phyloP scores from a whole-genome alignment of 2,329 filamentous ascomycete genomes.

The Talaromyces atroroseus region DNA sequence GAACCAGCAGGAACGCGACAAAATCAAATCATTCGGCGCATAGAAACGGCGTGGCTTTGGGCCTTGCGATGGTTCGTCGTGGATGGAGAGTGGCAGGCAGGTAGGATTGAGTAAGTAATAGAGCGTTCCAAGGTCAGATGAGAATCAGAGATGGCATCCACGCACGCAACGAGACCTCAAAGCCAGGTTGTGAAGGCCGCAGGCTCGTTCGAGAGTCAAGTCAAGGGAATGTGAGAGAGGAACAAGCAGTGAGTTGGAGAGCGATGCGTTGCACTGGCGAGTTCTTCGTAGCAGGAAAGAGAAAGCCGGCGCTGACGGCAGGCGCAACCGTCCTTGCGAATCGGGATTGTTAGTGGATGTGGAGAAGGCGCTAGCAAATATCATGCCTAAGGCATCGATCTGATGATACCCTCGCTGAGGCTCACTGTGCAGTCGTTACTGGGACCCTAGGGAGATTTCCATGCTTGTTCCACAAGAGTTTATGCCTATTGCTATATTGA shows the following conservation, averaged over 20 bases:
- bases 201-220: not conserved
- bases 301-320: not conserved
- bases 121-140: not conserved
- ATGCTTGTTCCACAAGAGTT: too few relatives aligned
- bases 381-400: not conserved
- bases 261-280: not conserved
- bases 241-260: not conserved
- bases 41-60: not conserved
- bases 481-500: too few relatives aligned
- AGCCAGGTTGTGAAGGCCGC: not conserved
- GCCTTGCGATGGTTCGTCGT: not conserved
- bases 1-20: not conserved
- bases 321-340: not conserved
- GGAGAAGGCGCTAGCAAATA: not conserved
- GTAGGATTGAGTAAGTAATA: not conserved
- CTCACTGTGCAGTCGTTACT: too few relatives aligned
- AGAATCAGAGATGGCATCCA: slow-evolving; percentile 2
- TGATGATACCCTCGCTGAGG: too few relatives aligned
- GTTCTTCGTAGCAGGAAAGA: not conserved
- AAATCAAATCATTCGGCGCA: not conserved
- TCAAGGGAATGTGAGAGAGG: not conserved
- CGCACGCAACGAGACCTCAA: not conserved
- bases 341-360: not conserved
- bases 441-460: too few relatives aligned
- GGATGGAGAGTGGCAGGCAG: not conserved